Evolutionary conservation across 2,329 filamentous ascomycete species (phyloP), one percentile per base, ranked within the genome.

Genomic region (Septoria petroselini): DNA sequence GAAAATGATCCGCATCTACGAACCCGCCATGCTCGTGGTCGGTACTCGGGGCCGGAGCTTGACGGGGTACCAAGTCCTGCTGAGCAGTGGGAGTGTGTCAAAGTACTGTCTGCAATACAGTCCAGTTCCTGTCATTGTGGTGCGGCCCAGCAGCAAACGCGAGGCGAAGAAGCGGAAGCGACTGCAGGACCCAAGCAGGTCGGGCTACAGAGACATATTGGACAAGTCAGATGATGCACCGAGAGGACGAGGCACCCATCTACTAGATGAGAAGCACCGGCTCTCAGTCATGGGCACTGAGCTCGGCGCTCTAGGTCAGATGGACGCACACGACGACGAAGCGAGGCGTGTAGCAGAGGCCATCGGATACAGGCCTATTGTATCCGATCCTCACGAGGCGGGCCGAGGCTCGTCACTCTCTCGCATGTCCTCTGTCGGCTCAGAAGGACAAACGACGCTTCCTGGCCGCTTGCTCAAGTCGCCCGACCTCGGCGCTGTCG

Each of bases 31-130:
- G 73, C 79, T 96, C 17, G 85, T 96, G 21, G 91, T 96, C 12
- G 91, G 91, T 35, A 95, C 91, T 1, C 82, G 86, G 61, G 91
- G 91, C 38, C 81, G 89, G 47, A 91, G 86, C 30, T 76, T 95
- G 1, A 88, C 88, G 27, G 89, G 90, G 19, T 84, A 95, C 50
- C 90, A 95, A 66, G 88, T 88, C 40, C 75, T 95, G 23, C 80
- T 95, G 34, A 88, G 88, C 41, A 60, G 55, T 21, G 93, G 89
- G 57, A 93, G 87, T 0, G 91, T 95, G 37, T 94, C 88, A 19
- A 95, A 95, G 66, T 96, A 95, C 71, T 95, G 91, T 63, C 77
- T 95, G 9, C 91, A 96, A 66, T 91, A 95, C 67, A 95, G 88
- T 1, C 90, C 91, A 0, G 88, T 96, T 1, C 91, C 91, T 1